A percentile compares a stretch with the other conserved stretches of the same genome.
Conservation (phyloP, 192 early-diverging fungal genomes). For the Mortierella antarctica region DNA sequence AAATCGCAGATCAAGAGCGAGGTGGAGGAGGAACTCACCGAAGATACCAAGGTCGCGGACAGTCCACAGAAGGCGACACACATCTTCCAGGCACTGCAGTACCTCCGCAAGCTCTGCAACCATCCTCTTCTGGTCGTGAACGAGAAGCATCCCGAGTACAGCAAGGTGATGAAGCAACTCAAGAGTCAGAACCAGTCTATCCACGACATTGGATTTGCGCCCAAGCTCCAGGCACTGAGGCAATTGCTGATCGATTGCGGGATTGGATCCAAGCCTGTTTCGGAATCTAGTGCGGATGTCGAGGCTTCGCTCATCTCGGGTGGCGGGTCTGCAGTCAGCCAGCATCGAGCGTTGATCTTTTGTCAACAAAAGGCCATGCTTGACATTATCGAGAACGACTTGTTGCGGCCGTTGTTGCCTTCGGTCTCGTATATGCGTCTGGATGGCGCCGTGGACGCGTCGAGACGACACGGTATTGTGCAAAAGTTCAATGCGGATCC, state of each 20-base stretch:
- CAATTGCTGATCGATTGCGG: slow-evolving; percentile 95
- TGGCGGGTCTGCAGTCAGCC: slow-evolving; percentile 66
- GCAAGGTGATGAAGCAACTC: slow-evolving; percentile 72
- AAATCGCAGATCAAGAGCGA: slow-evolving; percentile 69
- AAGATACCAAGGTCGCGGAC: slow-evolving; percentile 54
- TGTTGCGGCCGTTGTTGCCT: slow-evolving; percentile 86
- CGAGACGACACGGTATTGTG: slow-evolving; percentile 89
- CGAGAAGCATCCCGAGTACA: slow-evolving; percentile 88
- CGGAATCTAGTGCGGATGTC: slow-evolving; percentile 58
- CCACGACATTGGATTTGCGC: slow-evolving; percentile 82
- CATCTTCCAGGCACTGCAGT: slow-evolving; percentile 98
- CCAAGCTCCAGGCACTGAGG: slow-evolving; percentile 91
- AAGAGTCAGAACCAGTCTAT: slow-evolving; percentile 64
- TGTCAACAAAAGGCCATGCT: slow-evolving; percentile 96
- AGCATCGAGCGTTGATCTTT: slow-evolving; percentile 97
- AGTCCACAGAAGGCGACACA: slow-evolving; percentile 69
- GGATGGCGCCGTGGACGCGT: slow-evolving; percentile 90
- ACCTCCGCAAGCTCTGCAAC: slow-evolving; percentile 94
- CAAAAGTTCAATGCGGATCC: slow-evolving; percentile 96
- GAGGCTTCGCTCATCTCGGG: slow-evolving; percentile 58
- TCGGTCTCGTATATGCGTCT: slow-evolving; percentile 92
- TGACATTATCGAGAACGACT: slow-evolving; percentile 94
- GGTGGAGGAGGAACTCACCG: slow-evolving; percentile 60
- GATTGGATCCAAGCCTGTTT: slow-evolving; percentile 78
- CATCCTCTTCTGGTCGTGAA: slow-evolving; percentile 94